Conservation (phyloP, 257 asterid genomes). For the Coffea canephora region DNA sequence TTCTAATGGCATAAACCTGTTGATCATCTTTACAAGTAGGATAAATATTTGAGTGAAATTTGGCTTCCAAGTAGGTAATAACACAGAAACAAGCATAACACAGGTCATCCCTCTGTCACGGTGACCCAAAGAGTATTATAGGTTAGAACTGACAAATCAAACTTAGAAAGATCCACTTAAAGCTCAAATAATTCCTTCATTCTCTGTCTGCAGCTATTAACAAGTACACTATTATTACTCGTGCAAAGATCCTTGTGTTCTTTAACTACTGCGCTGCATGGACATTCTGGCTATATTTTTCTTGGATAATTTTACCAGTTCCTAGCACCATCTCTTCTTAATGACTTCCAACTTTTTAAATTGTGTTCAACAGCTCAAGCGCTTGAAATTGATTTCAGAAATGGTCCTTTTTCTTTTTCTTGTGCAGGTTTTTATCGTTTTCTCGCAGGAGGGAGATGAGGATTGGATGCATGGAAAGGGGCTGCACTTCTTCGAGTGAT, state of each 20-base stretch:
- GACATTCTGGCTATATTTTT: not conserved
- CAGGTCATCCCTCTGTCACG: not conserved
- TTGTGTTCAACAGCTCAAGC: not conserved
- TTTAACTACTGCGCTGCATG: not conserved
- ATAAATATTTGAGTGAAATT: not conserved
- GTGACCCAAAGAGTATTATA: no score
- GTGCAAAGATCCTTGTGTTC: not conserved
- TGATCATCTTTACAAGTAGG: not conserved
- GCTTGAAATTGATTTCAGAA: not conserved
- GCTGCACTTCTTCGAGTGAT: no score
- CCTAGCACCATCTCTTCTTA: not conserved
- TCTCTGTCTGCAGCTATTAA: not conserved
- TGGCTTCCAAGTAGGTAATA: no score
- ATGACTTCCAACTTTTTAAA: not conserved
- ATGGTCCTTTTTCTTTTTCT: not conserved
- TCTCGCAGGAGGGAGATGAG: not conserved
- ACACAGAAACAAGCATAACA: not conserved
- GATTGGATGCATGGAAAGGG: not conserved
- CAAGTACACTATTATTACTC: no score
- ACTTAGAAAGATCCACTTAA: not conserved
- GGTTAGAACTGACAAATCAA: not conserved
- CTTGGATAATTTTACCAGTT: not conserved
- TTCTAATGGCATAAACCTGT: not conserved
- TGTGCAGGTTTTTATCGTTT: not conserved
- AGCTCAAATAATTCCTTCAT: not conserved